Evolutionary conservation across 2,329 filamentous ascomycete genomes (phyloP), one percentile per base, ranked within the genome.

Genomic region (Penicillium expansum): DNA sequence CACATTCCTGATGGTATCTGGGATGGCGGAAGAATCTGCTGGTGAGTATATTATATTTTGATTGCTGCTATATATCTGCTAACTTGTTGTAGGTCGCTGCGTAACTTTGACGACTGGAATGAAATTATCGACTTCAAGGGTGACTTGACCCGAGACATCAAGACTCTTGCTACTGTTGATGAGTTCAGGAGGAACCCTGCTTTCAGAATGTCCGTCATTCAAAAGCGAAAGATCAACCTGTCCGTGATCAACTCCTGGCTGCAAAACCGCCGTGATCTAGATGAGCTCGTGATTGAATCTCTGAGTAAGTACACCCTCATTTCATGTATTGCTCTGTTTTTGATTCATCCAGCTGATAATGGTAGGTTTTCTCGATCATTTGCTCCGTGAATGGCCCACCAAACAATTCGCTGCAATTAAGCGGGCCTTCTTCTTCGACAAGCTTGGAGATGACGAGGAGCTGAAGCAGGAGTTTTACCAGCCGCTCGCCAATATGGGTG

Each of bases 1-100:
- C 22, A 50, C 16, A 38, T 61, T 16, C 1, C 76, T 78, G 2
- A 73, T 77, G 2, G 78, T 79, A 83, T 97, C 55, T 92, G 86
- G 66, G 92, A 97, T 76, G 90, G 91, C 29, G 87, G 88, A 67
- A 91, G 88, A 72, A 81, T 99, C 45, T 92, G 91, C 16, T 99
- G 94, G 93, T 89, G 78, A 67, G 78, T 57, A 24, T 48, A 44
- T 33, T 59, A 69, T 48, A 70, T 39, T 44, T 16, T 16, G 7
- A 2, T 42, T 75, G 70, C 72, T 79, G 76, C 11, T 76, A 74
- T 27, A 30, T 24, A 16, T 16, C 27, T 42, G 57, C 59, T 69
- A 55, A 69, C 22, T 13, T 5, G 32, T 50, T 16, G 27, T 11
- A 78, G 76, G 76, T 77, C 77, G 4, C 60, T 70, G 5, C 68